Percentiles rank a stretch among this genome's conserved stretches.
phyloP scores from a whole-genome alignment of 2,329 filamentous ascomycete species.

The Fusarium pseudonygamai region DNA sequence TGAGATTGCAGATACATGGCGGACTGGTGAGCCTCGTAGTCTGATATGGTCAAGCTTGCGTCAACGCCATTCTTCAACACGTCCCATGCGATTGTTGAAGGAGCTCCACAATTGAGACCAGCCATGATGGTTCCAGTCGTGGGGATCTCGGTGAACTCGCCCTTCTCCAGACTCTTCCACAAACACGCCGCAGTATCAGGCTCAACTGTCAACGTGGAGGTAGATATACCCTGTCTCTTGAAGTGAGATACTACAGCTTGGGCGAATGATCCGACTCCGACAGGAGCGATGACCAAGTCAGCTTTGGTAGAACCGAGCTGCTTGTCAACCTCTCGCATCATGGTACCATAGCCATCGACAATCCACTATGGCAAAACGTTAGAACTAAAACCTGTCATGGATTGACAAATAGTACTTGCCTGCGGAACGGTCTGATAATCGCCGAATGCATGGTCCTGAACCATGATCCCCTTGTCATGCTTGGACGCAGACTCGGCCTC shows the following conservation, averaged over 20 bases:
- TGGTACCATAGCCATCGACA: conserved; percentile 79
- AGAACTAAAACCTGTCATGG: neutral
- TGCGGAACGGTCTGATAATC: conserved; percentile 73
- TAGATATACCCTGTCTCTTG: conserved; percentile 55
- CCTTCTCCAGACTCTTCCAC: conserved; percentile 60
- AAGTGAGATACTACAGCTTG: conserved; percentile 74
- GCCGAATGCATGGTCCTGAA: conserved; percentile 75
- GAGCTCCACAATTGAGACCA: conserved; percentile 77
- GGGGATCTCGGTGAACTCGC: conserved; percentile 57
- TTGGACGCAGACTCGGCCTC: conserved; percentile 57
- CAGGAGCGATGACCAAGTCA: conserved; percentile 68
- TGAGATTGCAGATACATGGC: conserved; percentile 60
- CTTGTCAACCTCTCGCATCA: conserved; percentile 73
- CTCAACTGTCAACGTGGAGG: conserved; percentile 72
- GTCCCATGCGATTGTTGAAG: conserved; percentile 73
- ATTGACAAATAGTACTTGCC: conserved; percentile 34
- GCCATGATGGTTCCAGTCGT: conserved; percentile 76
- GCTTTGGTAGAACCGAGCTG: conserved; percentile 57
- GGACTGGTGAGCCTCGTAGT: conserved; percentile 69
- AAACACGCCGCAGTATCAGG: conserved; percentile 71
- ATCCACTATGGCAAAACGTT: conserved; percentile 63
- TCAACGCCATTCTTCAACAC: conserved; percentile 67
- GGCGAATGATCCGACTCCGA: conserved; percentile 78
- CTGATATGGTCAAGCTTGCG: conserved; percentile 67
- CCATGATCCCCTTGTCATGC: conserved; percentile 59